A percentile compares a stretch with the other conserved stretches of the same genome.
Evolutionary conservation across 2,329 filamentous ascomycete genomes (phyloP).

Genomic region (Tolypocladium ovalisporum): DNA sequence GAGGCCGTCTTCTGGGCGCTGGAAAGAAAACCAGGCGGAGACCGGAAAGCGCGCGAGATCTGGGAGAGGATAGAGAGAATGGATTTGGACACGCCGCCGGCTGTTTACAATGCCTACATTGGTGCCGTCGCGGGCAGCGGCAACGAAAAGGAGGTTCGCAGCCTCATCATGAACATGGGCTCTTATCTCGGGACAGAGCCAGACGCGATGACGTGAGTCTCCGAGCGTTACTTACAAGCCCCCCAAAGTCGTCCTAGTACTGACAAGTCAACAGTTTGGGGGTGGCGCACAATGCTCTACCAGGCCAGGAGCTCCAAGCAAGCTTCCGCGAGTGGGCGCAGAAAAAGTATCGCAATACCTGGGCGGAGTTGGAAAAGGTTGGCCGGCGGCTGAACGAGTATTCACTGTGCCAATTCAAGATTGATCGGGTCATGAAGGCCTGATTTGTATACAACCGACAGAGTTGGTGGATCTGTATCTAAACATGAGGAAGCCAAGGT

Average conservation of each 20-base stretch:
- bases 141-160: constrained; percentile 55
- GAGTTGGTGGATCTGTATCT: constrained; percentile 18
- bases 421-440: constrained; percentile 35
- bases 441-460: constrained; percentile 25
- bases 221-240: background rate
- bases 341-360: constrained; percentile 54
- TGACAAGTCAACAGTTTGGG: constrained; percentile 46
- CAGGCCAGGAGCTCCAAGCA: constrained; percentile 52
- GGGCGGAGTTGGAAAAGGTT: constrained; percentile 52
- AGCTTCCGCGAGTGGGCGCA: constrained; percentile 67
- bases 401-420: constrained; percentile 37
- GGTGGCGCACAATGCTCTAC: constrained; percentile 64
- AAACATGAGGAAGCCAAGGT: constrained; percentile 20
- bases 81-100: constrained; percentile 66
- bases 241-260: background rate
- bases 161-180: constrained; percentile 56
- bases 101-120: constrained; percentile 67
- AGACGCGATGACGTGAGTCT: constrained; percentile 59
- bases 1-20: constrained; percentile 73
- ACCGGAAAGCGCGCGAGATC: constrained; percentile 51
- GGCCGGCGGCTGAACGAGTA: constrained; percentile 33
- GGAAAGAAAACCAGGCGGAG: constrained; percentile 48
- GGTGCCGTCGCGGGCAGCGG: constrained; percentile 66
- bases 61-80: constrained; percentile 63
- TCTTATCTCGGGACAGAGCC: constrained; percentile 54